phyloP scores from a whole-genome alignment of 139 green algal genomes.

The Chlorella sp. region DNA sequence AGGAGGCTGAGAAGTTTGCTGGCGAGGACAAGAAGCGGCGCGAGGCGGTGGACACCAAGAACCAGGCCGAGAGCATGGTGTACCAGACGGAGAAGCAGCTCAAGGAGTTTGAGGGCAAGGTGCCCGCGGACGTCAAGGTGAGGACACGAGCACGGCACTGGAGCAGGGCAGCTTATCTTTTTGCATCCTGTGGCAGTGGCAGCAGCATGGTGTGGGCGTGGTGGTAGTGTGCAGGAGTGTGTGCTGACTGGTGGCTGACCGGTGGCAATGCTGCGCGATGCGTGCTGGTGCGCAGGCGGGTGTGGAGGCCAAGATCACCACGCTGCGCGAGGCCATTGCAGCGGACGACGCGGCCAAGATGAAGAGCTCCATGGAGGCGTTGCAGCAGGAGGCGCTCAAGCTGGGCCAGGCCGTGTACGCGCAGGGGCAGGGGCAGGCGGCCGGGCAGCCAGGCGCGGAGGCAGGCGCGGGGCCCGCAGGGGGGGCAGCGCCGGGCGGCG shows the following conservation, averaged over 20 bases:
- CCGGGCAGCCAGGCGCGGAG: constrained; percentile 22
- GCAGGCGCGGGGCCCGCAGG: constrained; percentile 16
- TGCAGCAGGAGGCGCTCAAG: constrained; percentile 91
- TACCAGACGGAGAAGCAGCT: constrained; percentile 99
- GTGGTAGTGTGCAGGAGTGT: neutral
- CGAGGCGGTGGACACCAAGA: constrained; percentile 93
- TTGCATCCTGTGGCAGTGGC: neutral
- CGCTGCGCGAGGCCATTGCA: constrained; percentile 58
- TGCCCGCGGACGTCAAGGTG: constrained; percentile 37
- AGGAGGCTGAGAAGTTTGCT: constrained; percentile 89
- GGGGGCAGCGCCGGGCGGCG: constrained; percentile 2
- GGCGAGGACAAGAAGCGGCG: constrained; percentile 88
- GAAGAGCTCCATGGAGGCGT: constrained; percentile 80
- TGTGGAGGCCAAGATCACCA: constrained; percentile 81
- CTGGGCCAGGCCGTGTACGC: constrained; percentile 90
- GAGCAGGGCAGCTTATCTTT: too few species aligned
- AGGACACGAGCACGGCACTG: too few species aligned
- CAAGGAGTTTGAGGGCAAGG: constrained; percentile 95
- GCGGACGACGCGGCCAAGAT: constrained; percentile 74
- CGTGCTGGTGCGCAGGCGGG: neutral
- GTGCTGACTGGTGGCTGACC: neutral
- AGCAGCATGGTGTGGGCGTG: neutral
- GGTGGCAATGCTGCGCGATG: too few species aligned
- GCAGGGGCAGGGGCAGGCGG: constrained; percentile 44
- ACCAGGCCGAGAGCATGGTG: constrained; percentile 84